These are phyloP conservation scores for Phytophthora pseudosyringae DNA, from an alignment of 352 stramenopile species.

Conservation along the genomic window DNA sequence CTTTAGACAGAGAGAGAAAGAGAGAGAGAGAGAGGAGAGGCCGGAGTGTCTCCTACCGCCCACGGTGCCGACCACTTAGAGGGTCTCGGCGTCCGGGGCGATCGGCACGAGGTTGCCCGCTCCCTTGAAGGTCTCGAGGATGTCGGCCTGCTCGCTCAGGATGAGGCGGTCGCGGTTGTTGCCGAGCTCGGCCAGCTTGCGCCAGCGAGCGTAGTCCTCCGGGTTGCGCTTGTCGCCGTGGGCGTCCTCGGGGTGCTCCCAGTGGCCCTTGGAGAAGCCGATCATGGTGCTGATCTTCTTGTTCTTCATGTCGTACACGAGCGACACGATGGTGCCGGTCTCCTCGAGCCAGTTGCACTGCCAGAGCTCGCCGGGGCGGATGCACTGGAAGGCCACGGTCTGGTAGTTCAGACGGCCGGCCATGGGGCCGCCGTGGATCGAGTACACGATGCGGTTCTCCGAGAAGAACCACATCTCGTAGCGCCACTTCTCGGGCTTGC, in stretches of 20 bases:
- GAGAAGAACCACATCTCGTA: constrained; percentile 75
- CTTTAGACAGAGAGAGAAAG: constrained; percentile 24
- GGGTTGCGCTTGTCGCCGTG: constrained; percentile 70
- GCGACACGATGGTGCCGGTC: constrained; percentile 56
- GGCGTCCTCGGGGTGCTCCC: constrained; percentile 50
- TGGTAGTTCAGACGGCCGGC: constrained; percentile 64
- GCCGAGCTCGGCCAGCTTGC: constrained; percentile 54
- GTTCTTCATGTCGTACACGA: constrained; percentile 60
- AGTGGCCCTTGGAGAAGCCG: constrained; percentile 64
- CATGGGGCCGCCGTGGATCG: constrained; percentile 65
- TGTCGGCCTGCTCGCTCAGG: constrained; percentile 56
- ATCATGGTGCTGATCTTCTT: constrained; percentile 63
- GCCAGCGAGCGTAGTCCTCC: constrained; percentile 57
- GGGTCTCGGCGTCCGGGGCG: constrained; percentile 50
- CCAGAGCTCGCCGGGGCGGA: constrained; percentile 61
- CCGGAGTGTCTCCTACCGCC: constrained; percentile 4
- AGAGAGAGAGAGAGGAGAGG: constrained; percentile 20
- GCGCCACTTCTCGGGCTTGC: constrained; percentile 61
- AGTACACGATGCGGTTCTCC: constrained; percentile 61
- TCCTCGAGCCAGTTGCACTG: constrained; percentile 72
- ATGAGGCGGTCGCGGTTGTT: constrained; percentile 58
- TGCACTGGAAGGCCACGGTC: constrained; percentile 63
- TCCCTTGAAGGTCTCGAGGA: constrained; percentile 49
- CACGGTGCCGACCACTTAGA: constrained; percentile 26
- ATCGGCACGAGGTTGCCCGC: constrained; percentile 56